Evolutionary conservation across 1,284 basidiomycete species (phyloP), one percentile per base, ranked within the genome.

Genomic region (Rhodotorula sp.): DNA sequence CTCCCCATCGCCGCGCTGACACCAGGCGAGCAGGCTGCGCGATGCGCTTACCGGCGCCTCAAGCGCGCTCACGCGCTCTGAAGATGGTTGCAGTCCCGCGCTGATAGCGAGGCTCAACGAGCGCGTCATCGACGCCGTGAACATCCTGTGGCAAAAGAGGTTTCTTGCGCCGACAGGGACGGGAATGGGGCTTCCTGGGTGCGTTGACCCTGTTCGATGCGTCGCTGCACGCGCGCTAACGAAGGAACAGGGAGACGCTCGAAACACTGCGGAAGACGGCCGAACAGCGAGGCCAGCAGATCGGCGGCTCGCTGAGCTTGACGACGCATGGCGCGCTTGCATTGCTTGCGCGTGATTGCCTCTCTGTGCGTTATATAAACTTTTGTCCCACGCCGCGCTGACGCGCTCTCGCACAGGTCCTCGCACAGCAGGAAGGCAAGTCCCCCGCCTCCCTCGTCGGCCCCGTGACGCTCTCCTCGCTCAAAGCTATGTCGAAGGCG

Each of bases 311-410:
- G 19, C 44, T 60, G 12, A 64, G 69, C 2, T 9, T 73, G 10
- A 70, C 72, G 4, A 55, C 51, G 22, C 70, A 72, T 25, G 48
- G 54, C 1, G 70, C 70, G 13, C 66, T 72, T 2, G 62, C 70
- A 0, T 21, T 48, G 22, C 50, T 68, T 21, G 70, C 70, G 8
- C 36, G 25, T n/a, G 55, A 58, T 15, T 63, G 50, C 29, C 41
- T 66, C 22, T 27, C 36, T 0, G 70, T 68, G 34, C 37, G 41
- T 44, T 21, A 3, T 34, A n/a, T 54, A 22, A 8, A 44, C 4
- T 7, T 51, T 6, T 2, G 21, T 10, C 48, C 10, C 8, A 9
- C 17, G 5, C 17, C 19, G n/a, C 25, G 27, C 54, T 64, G 51
- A 59, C 48, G 15, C 32, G 22, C 44, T 22, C 19, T 34, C 8